Percentiles rank a stretch among this genome's conserved stretches.
Conservation (phyloP, 768 basidiomycete genomes). For the Pisolithus microcarpus region DNA sequence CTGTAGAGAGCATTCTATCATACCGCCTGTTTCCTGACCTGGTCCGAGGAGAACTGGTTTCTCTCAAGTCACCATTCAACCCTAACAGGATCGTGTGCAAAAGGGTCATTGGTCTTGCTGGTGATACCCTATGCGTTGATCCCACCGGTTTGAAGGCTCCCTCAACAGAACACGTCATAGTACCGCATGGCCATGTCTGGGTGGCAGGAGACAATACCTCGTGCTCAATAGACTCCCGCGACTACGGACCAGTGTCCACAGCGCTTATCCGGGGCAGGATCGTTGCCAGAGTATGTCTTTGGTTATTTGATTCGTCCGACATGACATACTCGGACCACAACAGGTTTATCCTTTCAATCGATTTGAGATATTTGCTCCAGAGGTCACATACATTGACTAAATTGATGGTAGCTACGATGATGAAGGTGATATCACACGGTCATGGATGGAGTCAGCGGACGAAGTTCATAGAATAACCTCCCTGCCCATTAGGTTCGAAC, state of each 20-base stretch:
- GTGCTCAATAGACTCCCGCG: constrained; percentile 78
- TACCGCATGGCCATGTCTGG: constrained; percentile 89
- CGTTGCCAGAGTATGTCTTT: constrained; percentile 48
- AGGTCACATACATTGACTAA: constrained; percentile 16
- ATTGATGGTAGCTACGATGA: background rate
- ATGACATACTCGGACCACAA: background rate
- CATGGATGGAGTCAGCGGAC: constrained; percentile 31
- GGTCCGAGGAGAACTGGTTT: constrained; percentile 70
- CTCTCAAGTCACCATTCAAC: constrained; percentile 61
- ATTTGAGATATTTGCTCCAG: constrained; percentile 20
- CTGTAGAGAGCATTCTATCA: constrained; percentile 57
- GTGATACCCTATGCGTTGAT: constrained; percentile 84
- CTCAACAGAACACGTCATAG: constrained; percentile 62
- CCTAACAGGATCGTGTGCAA: constrained; percentile 74
- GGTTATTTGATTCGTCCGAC: background rate
- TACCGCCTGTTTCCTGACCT: constrained; percentile 46
- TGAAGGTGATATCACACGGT: background rate
- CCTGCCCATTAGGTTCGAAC: constrained; percentile 87
- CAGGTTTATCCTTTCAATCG: constrained; percentile 26
- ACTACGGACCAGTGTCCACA: constrained; percentile 89
- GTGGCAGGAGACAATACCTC: constrained; percentile 83
- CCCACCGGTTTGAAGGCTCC: constrained; percentile 63
- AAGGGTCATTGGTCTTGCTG: constrained; percentile 82
- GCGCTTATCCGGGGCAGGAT: constrained; percentile 67
- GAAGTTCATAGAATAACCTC: constrained; percentile 95